Conservation (phyloP, 805 yeast genomes). For the Cyberlindnera subsufficiens region DNA sequence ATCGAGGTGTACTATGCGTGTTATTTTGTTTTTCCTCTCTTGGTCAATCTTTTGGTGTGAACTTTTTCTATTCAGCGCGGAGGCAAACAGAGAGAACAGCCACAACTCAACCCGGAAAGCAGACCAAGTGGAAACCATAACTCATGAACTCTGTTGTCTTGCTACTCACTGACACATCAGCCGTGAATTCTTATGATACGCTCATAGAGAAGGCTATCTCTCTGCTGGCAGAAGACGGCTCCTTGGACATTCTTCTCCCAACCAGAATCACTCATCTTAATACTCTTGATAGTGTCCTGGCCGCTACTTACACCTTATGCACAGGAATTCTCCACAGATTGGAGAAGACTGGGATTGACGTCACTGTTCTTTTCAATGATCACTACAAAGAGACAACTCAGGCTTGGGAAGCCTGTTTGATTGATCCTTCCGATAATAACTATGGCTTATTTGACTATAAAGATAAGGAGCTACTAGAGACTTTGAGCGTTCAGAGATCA, state of each 20-base stretch:
- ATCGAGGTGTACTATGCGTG: background rate
- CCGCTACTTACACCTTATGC: constrained; percentile 16
- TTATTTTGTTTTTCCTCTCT: too few species aligned
- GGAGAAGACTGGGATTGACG: constrained; percentile 9
- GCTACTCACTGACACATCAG: constrained; percentile 11
- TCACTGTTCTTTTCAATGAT: constrained; percentile 19
- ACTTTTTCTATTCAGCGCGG: too few species aligned
- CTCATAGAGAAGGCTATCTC: constrained; percentile 15
- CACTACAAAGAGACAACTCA: constrained; percentile 15
- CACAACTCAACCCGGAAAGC: background rate
- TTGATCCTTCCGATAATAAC: constrained; percentile 13
- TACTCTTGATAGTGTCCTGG: constrained; percentile 16
- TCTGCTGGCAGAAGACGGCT: constrained; percentile 9
- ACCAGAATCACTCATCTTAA: constrained; percentile 14
- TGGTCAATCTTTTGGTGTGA: too few species aligned
- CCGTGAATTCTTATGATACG: constrained; percentile 16
- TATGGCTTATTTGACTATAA: constrained; percentile 7
- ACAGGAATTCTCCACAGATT: constrained; percentile 9
- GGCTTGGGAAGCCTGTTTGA: constrained; percentile 16
- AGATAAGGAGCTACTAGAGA: constrained; percentile 5
- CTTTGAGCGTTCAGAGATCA: constrained; percentile 8
- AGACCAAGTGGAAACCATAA: background rate
- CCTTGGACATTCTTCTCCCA: constrained; percentile 17
- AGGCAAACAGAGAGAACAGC: background rate
- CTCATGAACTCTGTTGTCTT: constrained; percentile 16